A percentile compares a stretch with the other conserved stretches of the same genome.
phyloP scores from a whole-genome alignment of 768 basidiomycete genomes.

The Mycena crocata region DNA sequence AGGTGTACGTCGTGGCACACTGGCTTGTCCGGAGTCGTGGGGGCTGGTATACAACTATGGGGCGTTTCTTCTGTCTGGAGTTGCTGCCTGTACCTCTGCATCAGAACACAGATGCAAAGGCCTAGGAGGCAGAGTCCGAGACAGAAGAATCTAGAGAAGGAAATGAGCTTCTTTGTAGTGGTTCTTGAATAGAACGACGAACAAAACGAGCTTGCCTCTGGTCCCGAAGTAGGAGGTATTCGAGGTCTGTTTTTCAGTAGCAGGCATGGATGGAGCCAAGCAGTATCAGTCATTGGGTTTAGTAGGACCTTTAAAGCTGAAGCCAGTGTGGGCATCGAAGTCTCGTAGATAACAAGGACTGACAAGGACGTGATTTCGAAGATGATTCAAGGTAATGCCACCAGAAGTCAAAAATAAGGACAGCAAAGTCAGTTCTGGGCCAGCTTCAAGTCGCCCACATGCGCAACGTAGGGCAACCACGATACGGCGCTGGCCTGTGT shows the following conservation, averaged over 20 bases:
- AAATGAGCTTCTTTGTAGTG: neutral
- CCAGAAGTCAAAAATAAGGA: neutral
- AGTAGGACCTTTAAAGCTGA: slow-evolving; percentile 4
- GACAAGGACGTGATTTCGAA: slow-evolving; percentile 10
- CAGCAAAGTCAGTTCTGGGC: too few relatives aligned
- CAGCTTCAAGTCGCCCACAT: too few relatives aligned
- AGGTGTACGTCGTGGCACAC: slow-evolving; percentile 8
- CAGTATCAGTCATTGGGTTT: neutral
- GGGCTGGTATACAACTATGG: neutral
- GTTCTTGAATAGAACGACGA: neutral
- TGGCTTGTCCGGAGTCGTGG: neutral
- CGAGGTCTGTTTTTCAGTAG: neutral
- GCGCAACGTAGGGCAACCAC: too few relatives aligned
- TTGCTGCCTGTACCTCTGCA: neutral
- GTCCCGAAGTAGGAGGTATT: neutral
- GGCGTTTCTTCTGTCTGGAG: neutral
- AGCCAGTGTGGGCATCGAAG: slow-evolving; percentile 11
- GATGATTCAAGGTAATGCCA: neutral
- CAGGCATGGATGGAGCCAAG: slow-evolving; percentile 14
- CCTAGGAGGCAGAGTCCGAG: neutral
- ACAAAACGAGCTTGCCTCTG: slow-evolving; percentile 1
- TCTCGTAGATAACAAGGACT: neutral
- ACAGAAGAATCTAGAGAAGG: neutral
- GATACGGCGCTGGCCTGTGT: too few relatives aligned
- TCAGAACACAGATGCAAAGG: neutral